Base-by-base conservation (phyloP, 2,329 filamentous ascomycete species). In the Stachybotrys chlorohalonatus region DNA sequence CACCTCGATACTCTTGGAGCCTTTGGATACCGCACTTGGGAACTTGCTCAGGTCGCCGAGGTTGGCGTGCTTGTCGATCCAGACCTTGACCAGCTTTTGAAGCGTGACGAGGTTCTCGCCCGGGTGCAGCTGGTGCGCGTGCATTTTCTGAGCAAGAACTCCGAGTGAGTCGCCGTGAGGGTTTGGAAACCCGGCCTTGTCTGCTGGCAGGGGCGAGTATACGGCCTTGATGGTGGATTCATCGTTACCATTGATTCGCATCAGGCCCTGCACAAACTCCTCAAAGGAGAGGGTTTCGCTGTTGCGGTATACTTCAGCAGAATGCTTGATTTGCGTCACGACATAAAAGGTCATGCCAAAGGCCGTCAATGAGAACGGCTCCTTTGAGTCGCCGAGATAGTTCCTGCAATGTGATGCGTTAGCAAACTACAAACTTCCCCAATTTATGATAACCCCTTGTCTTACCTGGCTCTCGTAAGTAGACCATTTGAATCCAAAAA, bases 161-260 rank as follows among this genome's bases (percentile, higher is more conserved):
- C 55, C 60, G 11, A 64, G 49, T 1, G 62, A 58, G 31, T 56
- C 49, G 15, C 58, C 63, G 2, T 58, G 53, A 1, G 60, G 63
- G 54, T 64, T 66, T 4, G 62, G 57, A 46, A 63, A 64, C 36
- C 63, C 62, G 1, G 55, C 11, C 48, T 66, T 65, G 51, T 60
- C 52, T 0, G 16, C 53, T 4, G 61, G 59, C 5, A 62, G 56
- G 11, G 53, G 48, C 1, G 51, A 53, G 48, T 59, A 64, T 36
- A 62, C 49, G 11, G 51, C 39, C 50, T 63, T 52, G 51, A 66
- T 56, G 31, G 32, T 53, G 1, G 39, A 39, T 31, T 64, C 55
- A 7, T 52, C 47, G 52, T 57, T 60, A 1, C 62, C 63, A 15
- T 59, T 60, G 17, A 30, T 55, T 5, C 57, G 42, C 53, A 66